Percentiles rank a stretch among this genome's conserved stretches.
These are phyloP conservation scores for Penicillium palitans DNA, from an alignment of 2,329 filamentous ascomycete genomes.

Conservation along the genomic window DNA sequence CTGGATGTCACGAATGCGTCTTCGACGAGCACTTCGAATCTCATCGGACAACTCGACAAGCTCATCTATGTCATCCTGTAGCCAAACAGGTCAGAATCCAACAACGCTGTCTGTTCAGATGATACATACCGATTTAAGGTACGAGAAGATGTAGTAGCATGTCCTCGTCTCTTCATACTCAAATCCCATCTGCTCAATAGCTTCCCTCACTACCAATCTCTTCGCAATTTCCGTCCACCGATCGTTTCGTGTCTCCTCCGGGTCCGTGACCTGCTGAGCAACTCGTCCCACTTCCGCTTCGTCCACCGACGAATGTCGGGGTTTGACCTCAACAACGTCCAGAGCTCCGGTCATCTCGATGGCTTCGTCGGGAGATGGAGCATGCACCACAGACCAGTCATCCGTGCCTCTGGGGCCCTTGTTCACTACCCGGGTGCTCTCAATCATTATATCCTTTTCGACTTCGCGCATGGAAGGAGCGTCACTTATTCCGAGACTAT, in stretches of 20 bases:
- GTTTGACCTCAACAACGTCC: constrained; percentile 24
- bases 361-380: constrained; percentile 51
- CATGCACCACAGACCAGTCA: constrained; percentile 79
- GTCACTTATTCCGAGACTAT: constrained; percentile 3
- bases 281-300: constrained; percentile 55
- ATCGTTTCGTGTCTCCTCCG: constrained; percentile 51
- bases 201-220: constrained; percentile 82
- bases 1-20: constrained; percentile 61
- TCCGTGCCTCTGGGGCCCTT: constrained; percentile 64
- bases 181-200: constrained; percentile 80
- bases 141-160: constrained; percentile 92
- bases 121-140: constrained; percentile 76
- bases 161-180: constrained; percentile 85
- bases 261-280: constrained; percentile 46
- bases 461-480: constrained; percentile 4
- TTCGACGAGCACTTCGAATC: constrained; percentile 67
- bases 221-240: constrained; percentile 99
- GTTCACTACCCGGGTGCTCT: background rate
- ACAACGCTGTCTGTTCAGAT: background rate
- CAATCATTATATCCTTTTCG: constrained; percentile 3
- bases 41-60: constrained; percentile 80
- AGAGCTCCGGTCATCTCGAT: constrained; percentile 24
- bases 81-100: background rate
- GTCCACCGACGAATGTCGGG: constrained; percentile 49
- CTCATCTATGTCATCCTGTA: constrained; percentile 79